phyloP scores from a whole-genome alignment of 495 filamentous ascomycete genomes.

The Xylaria sp. region DNA sequence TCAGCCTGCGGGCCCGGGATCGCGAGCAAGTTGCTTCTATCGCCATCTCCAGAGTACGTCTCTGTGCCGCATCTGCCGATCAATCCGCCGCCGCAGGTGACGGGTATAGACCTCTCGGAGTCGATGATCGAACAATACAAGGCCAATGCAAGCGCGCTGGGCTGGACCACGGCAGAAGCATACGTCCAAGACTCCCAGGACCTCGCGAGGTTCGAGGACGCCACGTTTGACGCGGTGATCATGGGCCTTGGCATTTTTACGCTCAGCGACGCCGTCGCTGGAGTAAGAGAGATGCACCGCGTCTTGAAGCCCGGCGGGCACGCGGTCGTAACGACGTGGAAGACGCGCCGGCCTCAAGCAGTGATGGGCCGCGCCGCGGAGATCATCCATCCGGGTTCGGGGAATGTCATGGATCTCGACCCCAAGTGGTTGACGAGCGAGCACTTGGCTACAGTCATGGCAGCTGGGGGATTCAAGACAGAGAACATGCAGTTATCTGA shows the following conservation, averaged over 20 bases:
- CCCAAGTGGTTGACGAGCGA: constrained; percentile 35
- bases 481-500: constrained; percentile 25
- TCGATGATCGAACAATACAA: constrained; percentile 33
- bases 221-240: constrained; percentile 38
- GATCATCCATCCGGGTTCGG: constrained; percentile 22
- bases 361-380: constrained; percentile 28
- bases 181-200: constrained; percentile 33
- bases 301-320: constrained; percentile 43
- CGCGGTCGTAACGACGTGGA: constrained; percentile 44
- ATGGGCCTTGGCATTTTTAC: constrained; percentile 40
- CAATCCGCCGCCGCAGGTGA: constrained; percentile 31
- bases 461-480: constrained; percentile 26
- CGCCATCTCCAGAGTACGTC: constrained; percentile 25
- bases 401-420: constrained; percentile 28
- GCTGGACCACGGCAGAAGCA: constrained; percentile 31
- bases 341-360: constrained; percentile 23
- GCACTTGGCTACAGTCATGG: constrained; percentile 31
- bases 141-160: constrained; percentile 28
- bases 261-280: constrained; percentile 31
- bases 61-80: constrained; percentile 31
- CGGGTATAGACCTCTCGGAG: constrained; percentile 32
- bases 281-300: constrained; percentile 39
- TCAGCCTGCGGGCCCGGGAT: constrained; percentile 35
- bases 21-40: constrained; percentile 33
- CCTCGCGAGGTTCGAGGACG: constrained; percentile 33